A percentile compares a stretch with the other conserved stretches of the same genome.
Evolutionary conservation across 176 grass and related monocot genomes (phyloP).

Genomic region (Triticum turgidum): DNA sequence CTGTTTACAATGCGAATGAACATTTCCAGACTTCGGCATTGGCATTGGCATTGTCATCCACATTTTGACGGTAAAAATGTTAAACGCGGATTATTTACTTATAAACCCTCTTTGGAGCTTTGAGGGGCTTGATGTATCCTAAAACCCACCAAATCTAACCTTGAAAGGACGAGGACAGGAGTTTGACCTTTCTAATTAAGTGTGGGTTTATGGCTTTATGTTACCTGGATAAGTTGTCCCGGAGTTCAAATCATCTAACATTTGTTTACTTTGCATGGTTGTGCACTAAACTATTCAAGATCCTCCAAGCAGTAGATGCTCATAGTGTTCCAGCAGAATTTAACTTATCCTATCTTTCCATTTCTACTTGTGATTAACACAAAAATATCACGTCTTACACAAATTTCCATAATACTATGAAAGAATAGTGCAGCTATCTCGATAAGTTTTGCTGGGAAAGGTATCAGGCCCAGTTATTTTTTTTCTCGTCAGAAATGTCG

Average conservation of each 20-base stretch:
- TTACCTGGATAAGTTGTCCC: background rate
- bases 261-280: background rate
- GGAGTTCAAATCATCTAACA: background rate
- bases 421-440: background rate
- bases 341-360: background rate
- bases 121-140: background rate
- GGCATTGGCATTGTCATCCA: slow-evolving; percentile 4
- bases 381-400: slow-evolving; percentile 9
- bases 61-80: slow-evolving; percentile 20
- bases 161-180: background rate
- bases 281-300: background rate
- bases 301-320: background rate
- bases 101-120: background rate
- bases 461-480: background rate
- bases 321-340: background rate
- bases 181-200: background rate
- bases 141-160: background rate
- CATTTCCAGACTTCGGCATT: background rate
- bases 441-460: background rate
- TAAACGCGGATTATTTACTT: background rate
- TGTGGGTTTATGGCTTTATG: background rate
- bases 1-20: background rate
- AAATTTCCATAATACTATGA: background rate
- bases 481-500: background rate
- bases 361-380: background rate